phyloP scores from a whole-genome alignment of 305 asterid species.

The Solanum hybrid region DNA sequence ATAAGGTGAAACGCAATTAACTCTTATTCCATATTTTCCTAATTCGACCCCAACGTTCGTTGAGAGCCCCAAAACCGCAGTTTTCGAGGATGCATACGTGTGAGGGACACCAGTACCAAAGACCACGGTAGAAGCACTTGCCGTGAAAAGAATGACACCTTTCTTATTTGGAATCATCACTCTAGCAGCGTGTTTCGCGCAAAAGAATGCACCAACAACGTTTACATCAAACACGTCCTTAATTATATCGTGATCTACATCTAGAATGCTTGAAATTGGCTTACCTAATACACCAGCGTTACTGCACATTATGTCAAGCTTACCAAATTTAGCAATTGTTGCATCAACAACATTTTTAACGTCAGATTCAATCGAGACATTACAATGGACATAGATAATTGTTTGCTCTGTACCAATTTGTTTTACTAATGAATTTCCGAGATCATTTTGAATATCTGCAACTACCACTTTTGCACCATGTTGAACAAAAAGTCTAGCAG shows the following conservation, averaged over 20 bases:
- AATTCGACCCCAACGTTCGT: neutral
- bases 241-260: neutral
- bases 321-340: neutral
- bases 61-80: neutral
- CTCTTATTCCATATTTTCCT: neutral
- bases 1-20: slow-evolving; percentile 6
- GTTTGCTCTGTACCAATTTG: neutral
- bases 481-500: slow-evolving; percentile 5
- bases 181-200: slow-evolving; percentile 5
- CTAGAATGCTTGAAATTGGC: neutral
- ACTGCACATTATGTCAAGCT: slow-evolving; percentile 9
- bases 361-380: neutral
- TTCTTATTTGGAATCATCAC: neutral
- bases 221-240: neutral
- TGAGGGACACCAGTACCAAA: neutral
- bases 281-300: neutral
- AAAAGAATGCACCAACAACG: neutral
- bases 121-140: neutral
- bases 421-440: neutral
- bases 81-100: neutral
- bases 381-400: neutral
- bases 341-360: neutral
- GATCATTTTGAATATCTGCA: slow-evolving; percentile 13
- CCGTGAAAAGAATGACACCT: neutral
- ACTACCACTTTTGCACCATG: slow-evolving; percentile 16